Evolutionary conservation across 1,284 basidiomycete genomes (phyloP), one percentile per base, ranked within the genome.

Genomic region (Tilletia horrida): DNA sequence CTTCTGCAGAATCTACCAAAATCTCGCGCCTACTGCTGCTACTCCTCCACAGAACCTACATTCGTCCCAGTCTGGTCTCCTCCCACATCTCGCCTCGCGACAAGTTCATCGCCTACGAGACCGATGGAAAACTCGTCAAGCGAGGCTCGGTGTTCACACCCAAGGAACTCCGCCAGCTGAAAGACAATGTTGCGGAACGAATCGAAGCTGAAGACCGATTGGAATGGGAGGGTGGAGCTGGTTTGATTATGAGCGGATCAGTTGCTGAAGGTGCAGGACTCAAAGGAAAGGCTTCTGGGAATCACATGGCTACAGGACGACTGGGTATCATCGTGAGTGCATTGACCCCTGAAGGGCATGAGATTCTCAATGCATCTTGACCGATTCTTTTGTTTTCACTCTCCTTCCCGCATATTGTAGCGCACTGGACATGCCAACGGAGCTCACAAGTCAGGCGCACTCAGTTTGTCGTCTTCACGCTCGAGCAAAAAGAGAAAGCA

Each of bases 61-160:
- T 81, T 29, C 73, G 75, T 16, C 79, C 78, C 3, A 76, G 74
- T 31, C 71, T 73, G n/a, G 67, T 71, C 2, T 69, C 73, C 29
- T 71, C 76, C 67, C 74, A 79, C 63, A 89, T 81, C 14, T 78
- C 77, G 1, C 74, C 78, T 2, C 74, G 76, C 21, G 81, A 82
- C 62, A 77, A 78, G 25, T 71, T 74, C 55, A 74, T 82, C 63
- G 70, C 79, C 16, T 78, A 76, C 64, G 77, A 80, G 59, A 65
- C 65, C 29, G 69, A 75, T 47, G 69, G 43, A n/a, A 55, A 73
- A 64, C 67, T 73, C 27, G 68, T 73, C 11, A 70, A 76, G 25
- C 73, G 78, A 21, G 76, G 75, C 11, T 80, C 81, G 45, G 75
- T 84, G 50, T 80, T 82, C 44, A 82, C 81, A 1, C 81, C 83